Percentiles rank a stretch among this genome's conserved stretches.
phyloP scores from a whole-genome alignment of 2,329 filamentous ascomycete genomes.

The Neonectria ditissima region DNA sequence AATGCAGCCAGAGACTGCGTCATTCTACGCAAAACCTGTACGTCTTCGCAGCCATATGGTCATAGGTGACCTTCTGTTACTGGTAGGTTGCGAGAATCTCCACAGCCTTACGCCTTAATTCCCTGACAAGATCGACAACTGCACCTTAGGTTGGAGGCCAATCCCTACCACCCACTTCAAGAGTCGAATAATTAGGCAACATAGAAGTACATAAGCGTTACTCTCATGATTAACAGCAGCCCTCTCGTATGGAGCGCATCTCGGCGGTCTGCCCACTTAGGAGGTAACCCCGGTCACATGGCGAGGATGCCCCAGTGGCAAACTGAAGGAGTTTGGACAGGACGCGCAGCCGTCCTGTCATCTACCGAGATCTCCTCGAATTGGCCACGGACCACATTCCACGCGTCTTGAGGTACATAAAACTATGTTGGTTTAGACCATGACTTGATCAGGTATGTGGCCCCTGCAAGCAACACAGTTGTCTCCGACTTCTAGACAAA shows the following conservation, averaged over 20 bases:
- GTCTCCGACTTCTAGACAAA: too few species aligned
- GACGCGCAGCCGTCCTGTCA: not conserved
- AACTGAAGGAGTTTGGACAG: not conserved
- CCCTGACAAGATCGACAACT: not conserved
- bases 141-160: not conserved
- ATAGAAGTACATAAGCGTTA: not conserved
- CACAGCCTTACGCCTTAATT: not conserved
- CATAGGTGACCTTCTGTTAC: not conserved
- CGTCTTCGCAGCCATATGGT: not conserved
- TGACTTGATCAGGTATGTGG: too few species aligned
- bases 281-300: not conserved
- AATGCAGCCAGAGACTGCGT: not conserved
- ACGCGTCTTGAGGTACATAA: too few species aligned
- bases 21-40: not conserved
- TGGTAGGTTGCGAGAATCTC: not conserved
- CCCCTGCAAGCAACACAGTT: not conserved
- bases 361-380: not conserved
- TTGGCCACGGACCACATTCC: too few species aligned
- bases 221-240: not conserved
- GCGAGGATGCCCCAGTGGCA: not conserved
- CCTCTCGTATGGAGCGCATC: conserved; percentile 1
- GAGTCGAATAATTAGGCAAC: not conserved
- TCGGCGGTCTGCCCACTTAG: not conserved
- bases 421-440: not conserved
- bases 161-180: not conserved